Conservation (phyloP, 305 asterid genomes). For the Striga hermonthica region DNA sequence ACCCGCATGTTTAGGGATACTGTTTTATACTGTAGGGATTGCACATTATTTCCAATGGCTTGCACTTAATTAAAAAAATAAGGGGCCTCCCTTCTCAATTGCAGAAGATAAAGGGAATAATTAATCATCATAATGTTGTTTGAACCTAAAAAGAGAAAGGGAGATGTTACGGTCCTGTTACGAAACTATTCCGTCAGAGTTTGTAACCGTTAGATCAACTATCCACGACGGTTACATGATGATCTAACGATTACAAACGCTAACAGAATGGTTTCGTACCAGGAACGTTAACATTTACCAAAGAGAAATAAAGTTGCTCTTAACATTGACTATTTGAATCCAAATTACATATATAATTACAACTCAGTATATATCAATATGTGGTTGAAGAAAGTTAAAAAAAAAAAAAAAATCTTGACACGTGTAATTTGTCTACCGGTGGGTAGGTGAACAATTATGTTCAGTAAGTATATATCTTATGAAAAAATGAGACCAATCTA, state of each 20-base stretch:
- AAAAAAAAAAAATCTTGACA: no score
- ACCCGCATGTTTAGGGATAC: background rate
- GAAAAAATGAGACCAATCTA: slow-evolving; percentile 12
- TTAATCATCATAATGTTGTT: no score
- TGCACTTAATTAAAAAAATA: background rate
- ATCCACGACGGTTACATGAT: background rate
- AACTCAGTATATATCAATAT: background rate
- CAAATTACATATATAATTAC: background rate
- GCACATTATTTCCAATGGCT: background rate
- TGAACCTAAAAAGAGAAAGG: background rate
- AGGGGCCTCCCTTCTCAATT: background rate
- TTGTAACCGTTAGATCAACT: background rate
- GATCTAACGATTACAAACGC: background rate
- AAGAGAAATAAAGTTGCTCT: slow-evolving; percentile 3
- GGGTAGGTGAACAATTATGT: no score
- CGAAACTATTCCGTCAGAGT: background rate
- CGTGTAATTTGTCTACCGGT: no score
- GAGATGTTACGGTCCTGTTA: background rate
- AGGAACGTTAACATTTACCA: no score
- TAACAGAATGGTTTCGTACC: background rate
- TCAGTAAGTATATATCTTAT: background rate
- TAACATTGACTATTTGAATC: background rate
- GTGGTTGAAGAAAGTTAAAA: no score
- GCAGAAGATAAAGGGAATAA: no score
- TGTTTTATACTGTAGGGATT: background rate